Evolutionary conservation across 306 rosid species (phyloP), one percentile per base, ranked within the genome.

Genomic region (Lupinus albus): DNA sequence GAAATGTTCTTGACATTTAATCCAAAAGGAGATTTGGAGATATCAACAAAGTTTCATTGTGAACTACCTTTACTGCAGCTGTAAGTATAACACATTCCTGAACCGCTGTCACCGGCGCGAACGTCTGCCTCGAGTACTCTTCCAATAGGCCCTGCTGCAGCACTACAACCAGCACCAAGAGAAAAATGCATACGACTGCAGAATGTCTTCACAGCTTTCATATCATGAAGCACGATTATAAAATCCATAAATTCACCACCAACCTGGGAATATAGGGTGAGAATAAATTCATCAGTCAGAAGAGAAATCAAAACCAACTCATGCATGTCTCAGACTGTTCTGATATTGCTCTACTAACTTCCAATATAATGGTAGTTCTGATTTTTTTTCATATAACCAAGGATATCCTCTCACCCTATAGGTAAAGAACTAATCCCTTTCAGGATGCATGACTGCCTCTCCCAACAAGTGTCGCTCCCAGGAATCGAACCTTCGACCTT

Each of bases 81-180:
- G 80, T 94, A 94, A n/a, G 99, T 90, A 66, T 90, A 93, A 82
- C 99, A 93, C 87, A 93, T 79, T 77, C 96, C 97, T 52, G 96
- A 84, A 35, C 99, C 99, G 68, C 80, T 82, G 72, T 93, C 99
- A 61, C 99, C 97, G 47, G 96, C 99, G 30, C 96, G 96, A 57
- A 93, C 52, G 82, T 94, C 97, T 49, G 96, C 97, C 77, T 94
- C 97, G 44, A 88, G 81, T 54, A 84, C 95, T 66, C 97, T 88
- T 59, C 99, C 97, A 32, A 88, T 78, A 45, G 96, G 99, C 59
- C 99, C 99, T 30, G 97, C 97, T 3, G 97, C 97, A 67, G 88
- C 97, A 81, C 99, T 94, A 64, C 99, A 94, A 54, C 99, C 97
- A 44, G 90, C 97, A 56, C 99, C 99, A 64, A 94, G 86, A 67